Conservation (phyloP, 805 yeast genomes). For the Metschnikowia anglica region DNA sequence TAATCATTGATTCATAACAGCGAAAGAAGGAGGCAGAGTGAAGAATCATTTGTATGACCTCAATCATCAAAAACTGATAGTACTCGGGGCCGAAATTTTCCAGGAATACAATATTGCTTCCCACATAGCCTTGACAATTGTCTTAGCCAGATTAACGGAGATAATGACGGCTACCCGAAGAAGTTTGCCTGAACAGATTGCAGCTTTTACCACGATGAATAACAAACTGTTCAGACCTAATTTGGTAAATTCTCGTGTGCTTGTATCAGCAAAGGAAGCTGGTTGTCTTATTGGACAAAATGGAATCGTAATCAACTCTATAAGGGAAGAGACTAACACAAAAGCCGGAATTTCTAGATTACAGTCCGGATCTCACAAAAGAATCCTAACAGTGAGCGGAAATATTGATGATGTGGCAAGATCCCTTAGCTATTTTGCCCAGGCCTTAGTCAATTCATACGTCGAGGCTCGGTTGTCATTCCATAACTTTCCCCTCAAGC, state of each 20-base stretch:
- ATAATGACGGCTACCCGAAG: too few species aligned
- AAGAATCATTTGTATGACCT: too few species aligned
- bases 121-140: too few species aligned
- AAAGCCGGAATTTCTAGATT: slow-evolving; percentile 86
- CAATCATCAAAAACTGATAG: too few species aligned
- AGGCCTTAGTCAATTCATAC: slow-evolving; percentile 52
- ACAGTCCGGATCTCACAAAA: slow-evolving; percentile 75
- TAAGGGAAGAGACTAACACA: slow-evolving; percentile 72
- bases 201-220: not conserved
- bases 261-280: slow-evolving; percentile 82
- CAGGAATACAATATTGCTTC: too few species aligned
- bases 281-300: slow-evolving; percentile 87
- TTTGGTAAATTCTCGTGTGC: slow-evolving; percentile 48
- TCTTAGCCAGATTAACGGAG: too few species aligned
- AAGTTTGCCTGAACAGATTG: not conserved
- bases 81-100: too few species aligned
- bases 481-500: slow-evolving; percentile 59
- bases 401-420: slow-evolving; percentile 63
- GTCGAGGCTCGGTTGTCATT: slow-evolving; percentile 36
- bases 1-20: not conserved
- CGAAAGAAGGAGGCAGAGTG: too few species aligned
- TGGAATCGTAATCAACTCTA: slow-evolving; percentile 73
- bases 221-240: slow-evolving; percentile 23
- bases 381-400: slow-evolving; percentile 80
- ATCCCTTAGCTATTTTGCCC: slow-evolving; percentile 70